Conservation (phyloP, 352 stramenopile genomes). For the Plasmopara viticola region DNA sequence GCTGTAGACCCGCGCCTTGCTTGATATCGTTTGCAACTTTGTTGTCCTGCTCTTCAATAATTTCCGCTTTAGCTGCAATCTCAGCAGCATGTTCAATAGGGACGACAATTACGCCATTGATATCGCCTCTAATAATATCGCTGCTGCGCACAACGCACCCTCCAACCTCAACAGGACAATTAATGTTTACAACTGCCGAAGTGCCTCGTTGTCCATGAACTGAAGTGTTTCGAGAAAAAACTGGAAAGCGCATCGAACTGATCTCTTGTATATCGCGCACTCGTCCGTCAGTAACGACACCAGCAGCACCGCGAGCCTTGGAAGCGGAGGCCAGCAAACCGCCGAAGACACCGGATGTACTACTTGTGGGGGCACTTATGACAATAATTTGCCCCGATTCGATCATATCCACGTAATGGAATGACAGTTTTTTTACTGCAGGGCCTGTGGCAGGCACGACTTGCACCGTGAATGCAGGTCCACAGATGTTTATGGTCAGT, state of each 20-base stretch:
- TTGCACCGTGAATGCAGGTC: constrained; percentile 67
- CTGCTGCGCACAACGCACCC: constrained; percentile 66
- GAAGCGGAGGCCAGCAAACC: constrained; percentile 63
- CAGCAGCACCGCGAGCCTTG: constrained; percentile 58
- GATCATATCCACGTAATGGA: constrained; percentile 75
- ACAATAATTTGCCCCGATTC: constrained; percentile 75
- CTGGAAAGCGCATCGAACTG: constrained; percentile 54
- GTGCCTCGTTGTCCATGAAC: constrained; percentile 63
- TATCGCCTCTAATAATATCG: constrained; percentile 72
- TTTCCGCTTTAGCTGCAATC: constrained; percentile 58
- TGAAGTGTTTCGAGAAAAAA: constrained; percentile 64
- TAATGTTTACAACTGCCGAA: constrained; percentile 60
- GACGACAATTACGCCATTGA: constrained; percentile 79
- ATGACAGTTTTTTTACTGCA: constrained; percentile 20
- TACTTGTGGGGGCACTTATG: constrained; percentile 52
- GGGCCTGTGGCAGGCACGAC: constrained; percentile 59
- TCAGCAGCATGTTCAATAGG: constrained; percentile 59
- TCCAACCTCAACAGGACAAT: constrained; percentile 55
- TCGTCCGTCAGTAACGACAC: constrained; percentile 66
- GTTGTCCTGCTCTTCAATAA: constrained; percentile 77
- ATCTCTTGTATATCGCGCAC: constrained; percentile 75
- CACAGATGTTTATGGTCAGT: constrained; percentile 65
- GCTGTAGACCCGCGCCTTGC: constrained; percentile 58
- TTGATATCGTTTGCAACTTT: constrained; percentile 70
- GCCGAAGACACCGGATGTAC: constrained; percentile 60